Evolutionary conservation across 441 rosid species (phyloP), one percentile per base, ranked within the genome.

Genomic region (Adansonia madagascariensis): DNA sequence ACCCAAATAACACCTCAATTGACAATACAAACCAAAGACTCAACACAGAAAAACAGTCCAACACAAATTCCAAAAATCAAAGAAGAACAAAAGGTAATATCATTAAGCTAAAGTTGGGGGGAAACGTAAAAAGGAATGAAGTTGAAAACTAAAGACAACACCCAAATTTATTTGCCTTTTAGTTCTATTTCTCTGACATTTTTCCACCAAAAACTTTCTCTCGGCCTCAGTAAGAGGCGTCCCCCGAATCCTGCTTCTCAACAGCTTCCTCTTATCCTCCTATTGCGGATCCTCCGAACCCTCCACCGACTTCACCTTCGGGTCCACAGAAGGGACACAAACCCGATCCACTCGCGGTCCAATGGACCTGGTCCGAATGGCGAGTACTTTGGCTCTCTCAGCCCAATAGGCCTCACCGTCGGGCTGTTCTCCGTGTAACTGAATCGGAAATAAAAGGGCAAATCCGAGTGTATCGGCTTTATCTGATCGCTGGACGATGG

Each of bases 301-400:
- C n/a, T 91, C 94, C 77, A 90, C 88, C 11, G 88, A 89, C 81
- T 70, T 80, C 61, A 87, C 86, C 83, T 86, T 92, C 56, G 89
- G 91, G 61, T 89, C 89, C 62, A 87, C 92, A 2, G 87, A 92
- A 1, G 97, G 98, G 7, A 97, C 98, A 66, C 94, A 93, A 95
- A 93, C 12, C 97, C 98, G 0, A 97, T 94, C 99, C 98, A 95
- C 22, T 76, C 86, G 64, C 96, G 88, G 85, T 87, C 86, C 78
- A 95, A 60, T 68, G 94, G 87, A 1, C 88, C 91, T 9, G 98
- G 98, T 17, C 99, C 97, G 31, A 95, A 94, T 0, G 98, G 98
- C 3, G 98, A 92, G 86, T 91, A 95, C 80, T 95, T 94, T 20
- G 98, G 98, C 79, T 94, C 97, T 81, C 98, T 85, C 41, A 95